Evolutionary conservation across 768 basidiomycete genomes (phyloP), one percentile per base, ranked within the genome.

Genomic region (Hydnomerulius pinastri): DNA sequence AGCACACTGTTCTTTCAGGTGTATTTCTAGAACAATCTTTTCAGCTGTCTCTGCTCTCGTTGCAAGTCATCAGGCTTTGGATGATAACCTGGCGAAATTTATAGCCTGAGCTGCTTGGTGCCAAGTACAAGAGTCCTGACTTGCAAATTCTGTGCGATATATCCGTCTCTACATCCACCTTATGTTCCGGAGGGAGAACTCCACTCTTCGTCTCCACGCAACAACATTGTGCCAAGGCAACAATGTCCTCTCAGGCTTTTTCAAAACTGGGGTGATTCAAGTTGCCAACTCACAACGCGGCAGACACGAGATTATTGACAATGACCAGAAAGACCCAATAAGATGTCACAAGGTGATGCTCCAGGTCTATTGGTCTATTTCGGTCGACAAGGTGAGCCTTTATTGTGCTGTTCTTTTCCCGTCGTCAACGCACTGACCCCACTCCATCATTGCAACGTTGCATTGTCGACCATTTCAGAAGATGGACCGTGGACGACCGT

Each of bases 361-460:
- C n/a, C n/a, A n/a, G n/a, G n/a, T n/a, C n/a, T n/a, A n/a, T n/a
- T n/a, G n/a, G n/a, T 12, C 33, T 17, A 46, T 27, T 15, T 18
- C 30, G 48, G 58, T 60, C 42, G 53, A 60, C 50, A 56, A 56
- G 64, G 64, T 58, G 54, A 64, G 61, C 41, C n/a, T 11, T 25
- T 11, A 52, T 52, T 40, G 29, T 46, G 23, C 42, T 42, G 60
- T 29, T 42, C 29, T 6, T 32, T 25, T 8, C 44, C 7, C 23
- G 25, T 42, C 28, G 27, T 17, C 25, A 42, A 15, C 40, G 17
- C 32, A 9, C 10, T 35, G 43, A 32, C 17, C 33, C 12, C 12
- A 35, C 33, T 5, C 12, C 17, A 13, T 12, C 11, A 35, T 33
- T 20, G 21, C n/a, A 11, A 8, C 39, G 10, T 13, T 25, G 39